Percentiles rank a stretch among this genome's conserved stretches.
Conservation (phyloP, 129 eudicot species). For the Flaveria linearis region DNA sequence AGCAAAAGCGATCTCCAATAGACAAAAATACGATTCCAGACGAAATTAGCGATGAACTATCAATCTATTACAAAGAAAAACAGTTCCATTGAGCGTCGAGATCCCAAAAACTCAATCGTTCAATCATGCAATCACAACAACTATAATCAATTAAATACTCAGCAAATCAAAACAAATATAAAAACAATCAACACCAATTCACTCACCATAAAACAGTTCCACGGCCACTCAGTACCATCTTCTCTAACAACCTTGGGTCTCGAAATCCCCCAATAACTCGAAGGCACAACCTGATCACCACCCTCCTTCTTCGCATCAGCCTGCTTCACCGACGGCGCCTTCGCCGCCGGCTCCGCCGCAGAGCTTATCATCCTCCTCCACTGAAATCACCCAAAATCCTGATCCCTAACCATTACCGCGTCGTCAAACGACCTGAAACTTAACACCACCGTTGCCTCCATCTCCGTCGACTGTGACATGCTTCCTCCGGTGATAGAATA, state of each 20-base stretch:
- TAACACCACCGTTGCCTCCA: slow-evolving; percentile 11
- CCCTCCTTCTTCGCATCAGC: slow-evolving; percentile 37
- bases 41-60: not conserved
- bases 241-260: slow-evolving; percentile 54
- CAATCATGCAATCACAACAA: not conserved
- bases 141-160: not conserved
- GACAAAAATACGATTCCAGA: not conserved
- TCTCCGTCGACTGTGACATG: slow-evolving; percentile 28
- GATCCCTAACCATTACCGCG: slow-evolving; percentile 35
- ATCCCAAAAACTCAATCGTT: slow-evolving; percentile 5
- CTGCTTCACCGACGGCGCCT: slow-evolving; percentile 38
- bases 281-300: slow-evolving; percentile 25
- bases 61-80: not conserved
- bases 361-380: slow-evolving; percentile 69
- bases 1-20: not conserved
- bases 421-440: slow-evolving; percentile 27
- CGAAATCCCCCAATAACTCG: slow-evolving; percentile 86
- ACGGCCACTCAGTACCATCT: slow-evolving; percentile 94
- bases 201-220: slow-evolving; percentile 97
- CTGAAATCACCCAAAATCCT: slow-evolving; percentile 28
- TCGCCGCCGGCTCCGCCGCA: slow-evolving; percentile 36
- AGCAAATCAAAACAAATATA: not conserved
- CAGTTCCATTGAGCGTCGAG: not conserved
- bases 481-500: slow-evolving; percentile 20
- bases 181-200: slow-evolving; percentile 1